Base-by-base conservation (phyloP, 352 stramenopile genomes). In the Peronospora destructor region DNA sequence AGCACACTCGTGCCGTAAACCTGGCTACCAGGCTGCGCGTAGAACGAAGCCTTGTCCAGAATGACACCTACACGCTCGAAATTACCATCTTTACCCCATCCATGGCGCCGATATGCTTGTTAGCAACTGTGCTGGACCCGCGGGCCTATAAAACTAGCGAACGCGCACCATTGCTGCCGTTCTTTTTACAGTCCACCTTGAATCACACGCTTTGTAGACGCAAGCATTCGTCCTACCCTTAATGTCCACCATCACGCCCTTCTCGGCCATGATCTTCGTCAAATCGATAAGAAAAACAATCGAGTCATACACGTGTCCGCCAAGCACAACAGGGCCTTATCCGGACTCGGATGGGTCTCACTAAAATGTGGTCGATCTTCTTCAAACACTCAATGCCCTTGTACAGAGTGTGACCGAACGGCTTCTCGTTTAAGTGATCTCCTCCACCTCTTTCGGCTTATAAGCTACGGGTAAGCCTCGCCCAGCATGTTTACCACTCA, bases 221-320 rank as follows among this genome's bases (percentile, higher is more conserved):
- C 94, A 98, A 98, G 59, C 95, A 87, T 26, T 97, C 67, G 23
- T 92, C 79, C 67, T 98, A 97, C 95, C 94, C 53, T 93, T 85
- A 29, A 90, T 71, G 64, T 98, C 94, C 25, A 98, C 78, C 13
- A 73, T 97, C 65, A 98, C 73, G 8, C 88, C 92, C 39, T 91
- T 68, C 70, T 98, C 94, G 6, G 88, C 91, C 93, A 98, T 98
- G 61, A 98, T 88, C 64, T 98, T 82, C 11, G 97, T 99, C 59
- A 99, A 78, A 68, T 99, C 97, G 41, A 99, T 76, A 5, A 96
- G 97, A 76, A 99, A 99, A 42, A 96, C 97, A 68, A 99, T 90
- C 17, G 96, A 98, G 61, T 98, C 95, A 68, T 99, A 99, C 14
- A 99, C 96, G 43, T 98, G 88, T 33, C 85, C 76, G 16, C 91